Percentiles rank a stretch among this genome's conserved stretches.
These are phyloP conservation scores for Pseudonitzschia pungens DNA, from an alignment of 108 stramenopile species.

Conservation along the genomic window DNA sequence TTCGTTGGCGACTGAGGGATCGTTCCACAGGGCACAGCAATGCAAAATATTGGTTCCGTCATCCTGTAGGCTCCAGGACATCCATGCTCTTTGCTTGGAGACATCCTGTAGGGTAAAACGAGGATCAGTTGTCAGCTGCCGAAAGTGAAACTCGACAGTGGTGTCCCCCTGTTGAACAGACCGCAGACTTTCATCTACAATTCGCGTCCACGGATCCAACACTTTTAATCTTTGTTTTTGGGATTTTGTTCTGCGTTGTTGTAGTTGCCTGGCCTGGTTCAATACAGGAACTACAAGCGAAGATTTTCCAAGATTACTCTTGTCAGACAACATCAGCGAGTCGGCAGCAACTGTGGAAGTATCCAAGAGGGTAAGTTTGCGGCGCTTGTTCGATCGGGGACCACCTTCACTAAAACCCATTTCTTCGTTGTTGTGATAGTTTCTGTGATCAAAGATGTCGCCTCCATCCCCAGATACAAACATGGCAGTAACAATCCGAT, in stretches of 20 bases:
- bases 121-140: conserved; percentile 36
- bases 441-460: not conserved
- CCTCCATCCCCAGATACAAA: conserved; percentile 9
- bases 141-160: conserved; percentile 29
- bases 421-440: not conserved
- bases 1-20: conserved; percentile 35
- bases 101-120: conserved; percentile 1
- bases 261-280: not conserved
- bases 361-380: conserved; percentile 29
- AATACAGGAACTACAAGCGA: not conserved
- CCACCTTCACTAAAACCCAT: not conserved
- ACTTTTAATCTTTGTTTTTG: conserved; percentile 22
- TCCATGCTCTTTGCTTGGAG: conserved; percentile 18
- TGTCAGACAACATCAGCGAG: not conserved
- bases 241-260: not conserved
- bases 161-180: conserved; percentile 28
- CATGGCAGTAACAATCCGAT: conserved; percentile 34
- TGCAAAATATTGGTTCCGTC: conserved; percentile 37
- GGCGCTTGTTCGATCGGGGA: conserved; percentile 26
- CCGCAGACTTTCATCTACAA: conserved; percentile 47
- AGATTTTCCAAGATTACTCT: too few species aligned
- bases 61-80: conserved; percentile 27
- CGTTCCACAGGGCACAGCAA: conserved; percentile 52
- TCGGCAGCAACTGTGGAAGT: not conserved
- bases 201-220: conserved; percentile 41